Base-by-base conservation (phyloP, 2,329 filamentous ascomycete species). In the Pestalotiopsis sp. region DNA sequence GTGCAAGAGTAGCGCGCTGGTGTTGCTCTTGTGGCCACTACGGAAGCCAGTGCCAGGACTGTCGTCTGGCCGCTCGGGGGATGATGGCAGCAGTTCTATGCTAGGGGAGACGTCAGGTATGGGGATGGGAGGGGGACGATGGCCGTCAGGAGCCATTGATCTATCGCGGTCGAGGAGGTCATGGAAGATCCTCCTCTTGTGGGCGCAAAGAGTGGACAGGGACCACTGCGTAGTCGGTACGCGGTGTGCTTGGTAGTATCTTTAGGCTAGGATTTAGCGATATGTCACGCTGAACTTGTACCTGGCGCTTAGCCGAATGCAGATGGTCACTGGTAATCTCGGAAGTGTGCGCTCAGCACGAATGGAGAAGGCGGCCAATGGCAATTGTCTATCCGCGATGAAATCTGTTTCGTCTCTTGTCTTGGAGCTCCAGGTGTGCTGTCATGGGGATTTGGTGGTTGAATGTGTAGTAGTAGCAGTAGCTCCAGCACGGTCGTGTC, bases 101-200 rank as follows among this genome's bases (percentile, higher is more conserved):
- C 71, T 70, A 66, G 77, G 76, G 70, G 76, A 72, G 66, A 74
- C 71, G 72, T 75, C 72, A 62, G 75, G 74, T 70, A 78, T 71
- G 62, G 75, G 71, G 67, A 78, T 74, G 66, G 76, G 74, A 69
- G 75, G 73, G 64, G 74, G 74, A 65, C 71, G 71, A 61, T 70
- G 70, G 68, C 67, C 68, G 57, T 65, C 71, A 68, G 73, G 73
- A 72, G 74, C 74, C 74, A 75, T 75, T 59, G 69, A 66, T 70
- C 38, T n/a, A 31, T 41, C 36, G 13, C 65, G 39, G 31, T 27
- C 52, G 39, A 61, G 17, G 52, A n/a, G 57, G 39, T 67, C 65
- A 61, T 67, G 65, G 57, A 49, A 20, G 52, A 38, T 25, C n/a
- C n/a, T 66, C 27, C 14, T 25, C 52, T 17, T 25, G 25, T 20